Percentiles rank a stretch among this genome's conserved stretches.
phyloP scores from a whole-genome alignment of 768 basidiomycete genomes.

The Phylloporus scabripes region DNA sequence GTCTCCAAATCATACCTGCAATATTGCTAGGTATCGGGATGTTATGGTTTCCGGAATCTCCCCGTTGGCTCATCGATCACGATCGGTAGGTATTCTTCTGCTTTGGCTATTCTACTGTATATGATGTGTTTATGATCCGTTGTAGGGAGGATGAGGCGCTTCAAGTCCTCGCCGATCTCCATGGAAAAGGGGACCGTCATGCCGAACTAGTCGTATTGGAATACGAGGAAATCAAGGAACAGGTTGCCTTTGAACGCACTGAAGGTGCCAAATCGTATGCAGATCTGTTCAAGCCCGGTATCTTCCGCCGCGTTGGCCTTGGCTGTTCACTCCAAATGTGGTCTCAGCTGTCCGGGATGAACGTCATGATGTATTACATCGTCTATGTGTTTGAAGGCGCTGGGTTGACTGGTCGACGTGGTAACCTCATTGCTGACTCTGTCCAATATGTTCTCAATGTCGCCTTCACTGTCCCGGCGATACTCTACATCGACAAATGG shows the following conservation, averaged over 20 bases:
- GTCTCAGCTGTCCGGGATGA: slow-evolving; percentile 74
- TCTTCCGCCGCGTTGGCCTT: slow-evolving; percentile 64
- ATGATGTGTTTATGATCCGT: not conserved
- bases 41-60: slow-evolving; percentile 62
- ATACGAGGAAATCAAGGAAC: slow-evolving; percentile 57
- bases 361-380: slow-evolving; percentile 65
- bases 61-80: slow-evolving; percentile 67
- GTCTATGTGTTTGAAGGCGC: slow-evolving; percentile 75
- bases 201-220: slow-evolving; percentile 64
- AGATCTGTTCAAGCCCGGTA: slow-evolving; percentile 61
- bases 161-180: slow-evolving; percentile 68
- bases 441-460: slow-evolving; percentile 51
- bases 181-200: slow-evolving; percentile 52
- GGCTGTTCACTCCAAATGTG: slow-evolving; percentile 75
- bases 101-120: not conserved
- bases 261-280: slow-evolving; percentile 67
- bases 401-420: slow-evolving; percentile 68
- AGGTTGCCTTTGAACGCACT: slow-evolving; percentile 54
- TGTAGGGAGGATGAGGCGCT: slow-evolving; percentile 50
- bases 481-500: slow-evolving; percentile 70
- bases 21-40: slow-evolving; percentile 64
- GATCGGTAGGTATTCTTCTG: slow-evolving; percentile 34
- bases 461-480: slow-evolving; percentile 39
- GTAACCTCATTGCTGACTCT: slow-evolving; percentile 69
- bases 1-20: slow-evolving; percentile 74